A percentile compares a stretch with the other conserved stretches of the same genome.
phyloP scores from a whole-genome alignment of 2,329 filamentous ascomycete genomes.

The Fusarium sp. region DNA sequence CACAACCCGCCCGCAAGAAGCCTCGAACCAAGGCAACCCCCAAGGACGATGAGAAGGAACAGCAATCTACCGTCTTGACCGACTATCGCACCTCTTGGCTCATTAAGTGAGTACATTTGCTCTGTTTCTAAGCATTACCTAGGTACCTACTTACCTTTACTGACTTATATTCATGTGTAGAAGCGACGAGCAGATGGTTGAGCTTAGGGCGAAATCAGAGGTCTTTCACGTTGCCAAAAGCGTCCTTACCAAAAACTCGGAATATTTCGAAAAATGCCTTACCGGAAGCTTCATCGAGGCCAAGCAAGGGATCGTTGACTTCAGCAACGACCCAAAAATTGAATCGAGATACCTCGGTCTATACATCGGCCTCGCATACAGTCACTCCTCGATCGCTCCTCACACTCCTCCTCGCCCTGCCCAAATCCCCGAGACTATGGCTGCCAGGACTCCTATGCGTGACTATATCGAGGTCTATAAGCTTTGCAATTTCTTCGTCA shows the following conservation, averaged over 20 bases:
- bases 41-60: conserved; percentile 31
- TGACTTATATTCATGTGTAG: conserved; percentile 27
- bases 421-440: conserved; percentile 43
- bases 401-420: conserved; percentile 42
- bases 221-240: conserved; percentile 47
- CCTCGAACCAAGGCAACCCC: conserved; percentile 26
- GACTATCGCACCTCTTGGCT: conserved; percentile 52
- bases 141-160: neutral
- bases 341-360: conserved; percentile 50
- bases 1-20: conserved; percentile 32
- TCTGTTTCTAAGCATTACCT: neutral
- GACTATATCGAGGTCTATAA: conserved; percentile 53
- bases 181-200: conserved; percentile 46
- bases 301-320: conserved; percentile 43
- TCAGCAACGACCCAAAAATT: conserved; percentile 46
- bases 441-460: conserved; percentile 44
- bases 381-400: conserved; percentile 49
- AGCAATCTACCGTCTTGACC: conserved; percentile 43
- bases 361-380: conserved; percentile 52
- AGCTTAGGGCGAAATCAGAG: conserved; percentile 47
- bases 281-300: conserved; percentile 46
- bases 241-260: conserved; percentile 48
- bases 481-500: conserved; percentile 52
- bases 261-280: conserved; percentile 50
- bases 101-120: conserved; percentile 45